These are phyloP conservation scores for Citrus hindsii DNA, from an alignment of 345 rosid genomes.

Conservation along the genomic window DNA sequence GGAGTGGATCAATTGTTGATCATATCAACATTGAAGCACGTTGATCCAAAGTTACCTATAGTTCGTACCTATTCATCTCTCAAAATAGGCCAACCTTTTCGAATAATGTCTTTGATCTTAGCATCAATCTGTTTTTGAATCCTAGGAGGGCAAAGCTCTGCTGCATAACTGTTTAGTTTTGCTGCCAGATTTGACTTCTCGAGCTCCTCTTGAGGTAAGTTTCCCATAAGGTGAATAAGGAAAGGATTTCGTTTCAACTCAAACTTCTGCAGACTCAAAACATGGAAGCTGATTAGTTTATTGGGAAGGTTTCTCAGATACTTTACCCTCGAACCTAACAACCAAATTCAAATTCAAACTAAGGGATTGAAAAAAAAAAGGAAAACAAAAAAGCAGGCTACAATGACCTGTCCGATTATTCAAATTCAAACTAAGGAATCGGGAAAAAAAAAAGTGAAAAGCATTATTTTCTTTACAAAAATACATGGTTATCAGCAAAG, in stretches of 20 bases:
- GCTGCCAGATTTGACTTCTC: constrained; percentile 71
- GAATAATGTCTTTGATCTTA: constrained; percentile 63
- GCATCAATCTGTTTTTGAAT: constrained; percentile 57
- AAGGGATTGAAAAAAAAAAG: background rate
- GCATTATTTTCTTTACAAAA: background rate
- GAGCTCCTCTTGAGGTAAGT: constrained; percentile 75
- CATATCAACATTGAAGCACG: background rate
- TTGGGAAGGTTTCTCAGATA: background rate
- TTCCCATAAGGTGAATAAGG: constrained; percentile 81
- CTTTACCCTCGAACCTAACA: background rate
- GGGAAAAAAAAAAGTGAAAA: no score
- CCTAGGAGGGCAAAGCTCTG: constrained; percentile 71
- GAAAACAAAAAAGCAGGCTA: background rate
- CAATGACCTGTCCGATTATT: background rate
- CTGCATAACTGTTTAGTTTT: constrained; percentile 76
- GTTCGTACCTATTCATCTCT: constrained; percentile 37
- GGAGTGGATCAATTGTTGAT: no score
- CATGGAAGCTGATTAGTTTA: constrained; percentile 1
- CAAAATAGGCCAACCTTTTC: constrained; percentile 84
- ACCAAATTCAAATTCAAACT: background rate
- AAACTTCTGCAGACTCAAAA: constrained; percentile 56
- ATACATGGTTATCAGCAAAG: background rate
- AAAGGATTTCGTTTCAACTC: constrained; percentile 82
- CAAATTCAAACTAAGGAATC: background rate
- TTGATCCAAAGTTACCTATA: background rate